phyloP scores from a whole-genome alignment of 2,329 filamentous ascomycete species.

The Alternaria arborescens region DNA sequence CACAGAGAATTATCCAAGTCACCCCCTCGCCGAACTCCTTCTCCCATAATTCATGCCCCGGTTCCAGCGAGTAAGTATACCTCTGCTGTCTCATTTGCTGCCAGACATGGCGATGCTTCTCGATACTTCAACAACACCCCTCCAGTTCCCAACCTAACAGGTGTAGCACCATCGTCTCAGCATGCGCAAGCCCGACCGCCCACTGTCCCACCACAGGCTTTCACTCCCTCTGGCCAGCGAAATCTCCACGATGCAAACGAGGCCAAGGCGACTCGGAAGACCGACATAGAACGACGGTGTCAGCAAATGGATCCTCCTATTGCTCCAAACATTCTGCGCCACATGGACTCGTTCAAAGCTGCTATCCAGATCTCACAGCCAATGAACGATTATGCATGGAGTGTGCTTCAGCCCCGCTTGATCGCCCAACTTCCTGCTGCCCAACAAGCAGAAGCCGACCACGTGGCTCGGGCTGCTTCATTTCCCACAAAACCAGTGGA shows the following conservation, averaged over 20 bases:
- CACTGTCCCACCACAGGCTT: slow-evolving; percentile 45
- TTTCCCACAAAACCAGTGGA: slow-evolving; percentile 59
- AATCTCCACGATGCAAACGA: slow-evolving; percentile 70
- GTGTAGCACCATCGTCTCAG: slow-evolving; percentile 39
- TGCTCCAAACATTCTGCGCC: slow-evolving; percentile 66
- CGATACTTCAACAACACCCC: slow-evolving; percentile 31
- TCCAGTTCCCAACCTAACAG: slow-evolving; percentile 40
- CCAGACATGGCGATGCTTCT: slow-evolving; percentile 22
- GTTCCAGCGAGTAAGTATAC: slow-evolving; percentile 47
- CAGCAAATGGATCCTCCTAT: slow-evolving; percentile 72
- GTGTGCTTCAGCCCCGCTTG: slow-evolving; percentile 71
- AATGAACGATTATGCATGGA: slow-evolving; percentile 75
- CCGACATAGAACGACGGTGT: slow-evolving; percentile 77
- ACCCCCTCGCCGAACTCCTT: slow-evolving; percentile 35
- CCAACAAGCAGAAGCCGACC: slow-evolving; percentile 63
- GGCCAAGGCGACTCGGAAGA: slow-evolving; percentile 69
- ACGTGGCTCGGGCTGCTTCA: slow-evolving; percentile 58
- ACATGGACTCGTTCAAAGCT: slow-evolving; percentile 78
- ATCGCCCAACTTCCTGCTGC: slow-evolving; percentile 71
- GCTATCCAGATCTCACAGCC: slow-evolving; percentile 74
- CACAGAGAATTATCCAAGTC: slow-evolving; percentile 34
- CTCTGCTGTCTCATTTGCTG: slow-evolving; percentile 27
- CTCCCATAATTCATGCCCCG: slow-evolving; percentile 46
- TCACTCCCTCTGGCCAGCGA: slow-evolving; percentile 54
- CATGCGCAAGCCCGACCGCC: slow-evolving; percentile 43